Evolutionary conservation across 225 moss, liverwort and hornwort species (phyloP).

Genomic region (Climacium dendroides): DNA sequence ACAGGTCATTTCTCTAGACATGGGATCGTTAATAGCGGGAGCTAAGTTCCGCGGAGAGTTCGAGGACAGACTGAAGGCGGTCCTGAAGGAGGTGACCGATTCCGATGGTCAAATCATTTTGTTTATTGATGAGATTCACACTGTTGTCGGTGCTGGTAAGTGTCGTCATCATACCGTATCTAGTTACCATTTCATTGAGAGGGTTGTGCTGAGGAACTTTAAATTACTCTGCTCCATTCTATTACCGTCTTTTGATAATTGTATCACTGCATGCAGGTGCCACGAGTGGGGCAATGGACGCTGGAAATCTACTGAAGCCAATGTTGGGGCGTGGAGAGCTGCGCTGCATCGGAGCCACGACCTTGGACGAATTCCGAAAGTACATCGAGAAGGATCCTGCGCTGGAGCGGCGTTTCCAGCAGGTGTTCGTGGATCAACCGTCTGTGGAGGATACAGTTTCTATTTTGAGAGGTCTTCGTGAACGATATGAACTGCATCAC

Average conservation of each 20-base stretch:
- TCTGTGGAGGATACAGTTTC: conserved; percentile 84
- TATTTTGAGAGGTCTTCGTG: conserved; percentile 84
- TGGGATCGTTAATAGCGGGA: conserved; percentile 93
- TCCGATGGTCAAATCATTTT: conserved; percentile 87
- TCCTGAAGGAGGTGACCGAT: conserved; percentile 79
- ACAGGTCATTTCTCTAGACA: conserved; percentile 92
- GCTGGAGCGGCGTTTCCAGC: conserved; percentile 88
- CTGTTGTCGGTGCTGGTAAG: conserved; percentile 93
- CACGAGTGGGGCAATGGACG: conserved; percentile 87
- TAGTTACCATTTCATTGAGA: neutral
- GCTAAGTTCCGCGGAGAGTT: conserved; percentile 93
- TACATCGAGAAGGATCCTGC: conserved; percentile 97
- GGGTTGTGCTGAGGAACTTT: neutral
- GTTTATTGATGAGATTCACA: conserved; percentile 97
- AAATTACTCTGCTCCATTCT: neutral
- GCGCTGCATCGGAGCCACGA: conserved; percentile 90
- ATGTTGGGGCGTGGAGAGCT: conserved; percentile 94
- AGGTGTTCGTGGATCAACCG: conserved; percentile 93
- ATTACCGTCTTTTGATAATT: too few relatives aligned
- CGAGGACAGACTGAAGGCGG: conserved; percentile 87
- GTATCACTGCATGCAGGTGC: conserved; percentile 29
- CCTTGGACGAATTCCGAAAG: conserved; percentile 85
- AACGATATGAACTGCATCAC: conserved; percentile 94
- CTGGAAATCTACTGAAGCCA: conserved; percentile 84
- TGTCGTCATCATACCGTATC: neutral